A percentile compares a stretch with the other conserved stretches of the same genome.
Conservation (phyloP, 208 protist species). For the Leishmania tropica region DNA sequence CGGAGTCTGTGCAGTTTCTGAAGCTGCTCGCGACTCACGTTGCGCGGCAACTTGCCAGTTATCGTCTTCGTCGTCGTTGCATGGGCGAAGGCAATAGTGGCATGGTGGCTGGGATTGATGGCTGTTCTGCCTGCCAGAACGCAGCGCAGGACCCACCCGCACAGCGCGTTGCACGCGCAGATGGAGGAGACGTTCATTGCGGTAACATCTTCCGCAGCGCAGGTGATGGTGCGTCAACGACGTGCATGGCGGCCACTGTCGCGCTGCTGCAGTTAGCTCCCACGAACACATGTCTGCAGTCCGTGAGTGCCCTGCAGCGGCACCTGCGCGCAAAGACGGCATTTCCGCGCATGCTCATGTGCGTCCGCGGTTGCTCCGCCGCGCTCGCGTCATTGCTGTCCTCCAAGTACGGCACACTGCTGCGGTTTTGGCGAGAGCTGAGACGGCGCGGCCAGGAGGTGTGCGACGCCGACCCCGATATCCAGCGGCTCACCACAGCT, state of each 20-base stretch:
- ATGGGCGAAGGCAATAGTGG: background rate
- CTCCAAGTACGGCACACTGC: constrained; percentile 58
- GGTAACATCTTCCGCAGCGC: background rate
- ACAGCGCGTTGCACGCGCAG: background rate
- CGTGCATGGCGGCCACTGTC: background rate
- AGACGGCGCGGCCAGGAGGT: constrained; percentile 39
- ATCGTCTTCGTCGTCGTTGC: constrained; percentile 7
- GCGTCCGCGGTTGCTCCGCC: constrained; percentile 69
- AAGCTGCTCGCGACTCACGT: constrained; percentile 31
- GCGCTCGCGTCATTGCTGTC: constrained; percentile 46
- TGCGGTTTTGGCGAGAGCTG: constrained; percentile 50
- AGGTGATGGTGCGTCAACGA: background rate
- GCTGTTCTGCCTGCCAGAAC: background rate
- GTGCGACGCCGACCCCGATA: constrained; percentile 54
- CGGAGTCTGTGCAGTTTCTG: constrained; percentile 47
- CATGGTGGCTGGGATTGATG: background rate
- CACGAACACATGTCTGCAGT: constrained; percentile 25
- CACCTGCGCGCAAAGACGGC: constrained; percentile 57
- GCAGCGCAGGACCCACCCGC: background rate
- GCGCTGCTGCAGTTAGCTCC: constrained; percentile 17
- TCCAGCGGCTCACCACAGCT: constrained; percentile 43
- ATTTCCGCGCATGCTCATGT: constrained; percentile 79
- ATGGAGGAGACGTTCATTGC: background rate
- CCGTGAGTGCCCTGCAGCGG: constrained; percentile 34
- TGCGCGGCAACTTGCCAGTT: constrained; percentile 20